Percentiles rank a stretch among this genome's conserved stretches.
Conservation (phyloP, 2,329 filamentous ascomycete genomes). For the Tolypocladium ovalisporum region DNA sequence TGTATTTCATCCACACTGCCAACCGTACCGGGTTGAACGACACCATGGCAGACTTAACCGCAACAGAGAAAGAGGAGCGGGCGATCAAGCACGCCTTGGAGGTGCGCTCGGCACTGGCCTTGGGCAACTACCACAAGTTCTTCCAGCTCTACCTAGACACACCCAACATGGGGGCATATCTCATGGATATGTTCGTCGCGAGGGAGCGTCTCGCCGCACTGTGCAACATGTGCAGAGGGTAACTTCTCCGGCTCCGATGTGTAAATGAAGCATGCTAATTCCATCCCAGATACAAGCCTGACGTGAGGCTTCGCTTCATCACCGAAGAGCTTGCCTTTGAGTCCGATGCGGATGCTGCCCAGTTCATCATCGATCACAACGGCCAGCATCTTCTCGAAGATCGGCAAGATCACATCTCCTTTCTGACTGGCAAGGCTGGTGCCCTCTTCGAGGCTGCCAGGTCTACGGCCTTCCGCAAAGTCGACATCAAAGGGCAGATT, state of each 20-base stretch:
- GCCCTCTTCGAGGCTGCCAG: constrained; percentile 64
- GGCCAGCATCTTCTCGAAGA: constrained; percentile 70
- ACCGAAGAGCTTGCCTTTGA: constrained; percentile 96
- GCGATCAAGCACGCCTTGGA: constrained; percentile 84
- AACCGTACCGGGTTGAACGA: constrained; percentile 98
- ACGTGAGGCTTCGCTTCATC: constrained; percentile 80
- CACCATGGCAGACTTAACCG: constrained; percentile 95
- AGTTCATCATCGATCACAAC: constrained; percentile 77
- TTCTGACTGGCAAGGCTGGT: constrained; percentile 64
- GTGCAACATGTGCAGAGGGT: constrained; percentile 92
- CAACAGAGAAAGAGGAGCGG: constrained; percentile 80
- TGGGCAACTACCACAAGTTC: constrained; percentile 96
- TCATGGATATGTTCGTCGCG: constrained; percentile 98
- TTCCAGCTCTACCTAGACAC: constrained; percentile 93
- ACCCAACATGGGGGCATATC: constrained; percentile 92
- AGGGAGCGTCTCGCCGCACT: constrained; percentile 86
- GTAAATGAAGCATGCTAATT: constrained; percentile 31
- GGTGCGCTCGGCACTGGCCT: constrained; percentile 80
- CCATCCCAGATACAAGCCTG: constrained; percentile 70
- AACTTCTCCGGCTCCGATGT: constrained; percentile 29
- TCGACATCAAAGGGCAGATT: constrained; percentile 98
- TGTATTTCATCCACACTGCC: constrained; percentile 98
- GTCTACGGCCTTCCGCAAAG: constrained; percentile 64
- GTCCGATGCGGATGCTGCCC: constrained; percentile 77
- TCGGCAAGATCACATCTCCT: constrained; percentile 59